Evolutionary conservation across 192 early-diverging fungal genomes (phyloP), one percentile per base, ranked within the genome.

Genomic region (Mortierella hygrophila): DNA sequence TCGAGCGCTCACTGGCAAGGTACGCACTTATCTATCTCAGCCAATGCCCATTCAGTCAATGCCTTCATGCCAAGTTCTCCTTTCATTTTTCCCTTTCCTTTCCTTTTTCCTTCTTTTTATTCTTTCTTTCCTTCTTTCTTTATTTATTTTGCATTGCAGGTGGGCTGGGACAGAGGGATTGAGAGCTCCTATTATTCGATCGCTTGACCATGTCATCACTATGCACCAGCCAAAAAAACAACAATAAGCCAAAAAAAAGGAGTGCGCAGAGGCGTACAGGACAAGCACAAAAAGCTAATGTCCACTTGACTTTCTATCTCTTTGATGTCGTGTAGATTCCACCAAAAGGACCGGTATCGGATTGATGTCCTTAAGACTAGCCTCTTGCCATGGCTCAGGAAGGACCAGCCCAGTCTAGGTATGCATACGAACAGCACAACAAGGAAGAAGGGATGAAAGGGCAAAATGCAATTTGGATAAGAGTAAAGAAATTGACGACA

Each of bases 311-410:
- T 49, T 68, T 78, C 10, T 77, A 37, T 37, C 1, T 79, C 49
- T 71, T 23, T 60, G 71, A 2, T 18, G n/a, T 46, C 69, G 68
- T 46, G 60, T 77, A 88, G 88, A 77, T 88, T 88, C 75, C 88
- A 88, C 52, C 82, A 88, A 55, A 88, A 88, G 55, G 88, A 88
- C 40, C 77, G 88, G 68, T 81, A 88, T 29, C 63, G 82, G 76
- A 83, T 88, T 70, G 88, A 88, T n/a, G 79, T 88, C 21, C 71
- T 88, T n/a, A 83, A 80, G 69, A 79, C 79, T 40, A 83, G 75
- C 37, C 57, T 88, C 35, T 75, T 88, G 72, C 88, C 88, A 16
- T 88, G 88, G 88, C 75, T 88, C 35, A 41, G 75, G 40, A 85
- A 85, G 49, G 83, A 85, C 44, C 83, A 80, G 20, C 83, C 83